These are phyloP conservation scores for Cercophora sp. DNA, from an alignment of 495 filamentous ascomycete genomes.

Conservation along the genomic window DNA sequence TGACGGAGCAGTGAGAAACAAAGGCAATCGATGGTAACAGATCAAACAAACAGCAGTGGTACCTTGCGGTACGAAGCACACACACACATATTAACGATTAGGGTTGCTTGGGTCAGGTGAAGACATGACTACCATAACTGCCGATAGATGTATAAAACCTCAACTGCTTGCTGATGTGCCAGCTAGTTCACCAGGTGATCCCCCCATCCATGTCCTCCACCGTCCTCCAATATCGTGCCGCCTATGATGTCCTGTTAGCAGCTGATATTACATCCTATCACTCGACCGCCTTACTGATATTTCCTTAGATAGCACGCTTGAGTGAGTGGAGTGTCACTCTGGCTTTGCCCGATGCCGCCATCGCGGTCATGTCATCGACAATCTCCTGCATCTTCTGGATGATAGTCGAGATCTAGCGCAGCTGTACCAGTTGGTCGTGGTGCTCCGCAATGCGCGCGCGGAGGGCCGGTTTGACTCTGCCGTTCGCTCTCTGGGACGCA, in stretches of 20 bases:
- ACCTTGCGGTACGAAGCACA: slow-evolving; percentile 1
- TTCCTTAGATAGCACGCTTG: slow-evolving; percentile 9
- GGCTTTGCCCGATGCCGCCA: slow-evolving; percentile 5
- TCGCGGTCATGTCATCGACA: slow-evolving; percentile 5
- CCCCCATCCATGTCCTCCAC: slow-evolving; percentile 11
- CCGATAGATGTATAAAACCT: slow-evolving; percentile 4
- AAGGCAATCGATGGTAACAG: slow-evolving; percentile 1
- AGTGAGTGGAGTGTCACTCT: slow-evolving; percentile 8
- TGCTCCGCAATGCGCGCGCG: slow-evolving; percentile 4
- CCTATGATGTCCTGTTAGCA: slow-evolving; percentile 11
- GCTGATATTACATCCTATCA: slow-evolving; percentile 8
- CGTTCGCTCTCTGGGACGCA: slow-evolving; percentile 5
- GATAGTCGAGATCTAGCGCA: slow-evolving; percentile 3
- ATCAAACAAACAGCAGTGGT: slow-evolving; percentile 4
- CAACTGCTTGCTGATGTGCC: slow-evolving; percentile 9
- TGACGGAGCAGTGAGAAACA: slow-evolving; percentile 2
- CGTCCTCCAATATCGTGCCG: slow-evolving; percentile 8
- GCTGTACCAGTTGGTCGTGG: slow-evolving; percentile 7
- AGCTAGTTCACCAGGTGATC: slow-evolving; percentile 7
- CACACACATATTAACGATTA: slow-evolving; percentile 1
- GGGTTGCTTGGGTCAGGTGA: slow-evolving; percentile 1
- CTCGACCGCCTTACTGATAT: slow-evolving; percentile 9
- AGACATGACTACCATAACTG: slow-evolving; percentile 5
- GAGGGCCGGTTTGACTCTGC: slow-evolving; percentile 4
- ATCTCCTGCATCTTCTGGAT: slow-evolving; percentile 4